Conservation (phyloP, 176 grass and related monocot genomes). For the Puccinellia tenuiflora region DNA sequence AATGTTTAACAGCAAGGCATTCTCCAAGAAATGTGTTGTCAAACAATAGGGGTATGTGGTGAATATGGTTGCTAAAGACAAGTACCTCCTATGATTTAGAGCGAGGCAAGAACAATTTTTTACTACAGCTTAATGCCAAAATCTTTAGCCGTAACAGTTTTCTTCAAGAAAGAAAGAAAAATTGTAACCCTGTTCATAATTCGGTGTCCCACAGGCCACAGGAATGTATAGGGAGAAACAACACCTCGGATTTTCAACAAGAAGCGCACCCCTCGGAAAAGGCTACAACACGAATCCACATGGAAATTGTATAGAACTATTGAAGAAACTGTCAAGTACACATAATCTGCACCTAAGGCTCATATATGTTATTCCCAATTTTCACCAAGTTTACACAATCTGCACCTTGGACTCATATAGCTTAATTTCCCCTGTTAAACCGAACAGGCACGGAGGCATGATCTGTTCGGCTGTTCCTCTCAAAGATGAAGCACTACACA, state of each 20-base stretch:
- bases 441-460: conserved; percentile 9
- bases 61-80: no score
- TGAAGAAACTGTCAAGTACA: not conserved
- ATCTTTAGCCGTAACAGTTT: not conserved
- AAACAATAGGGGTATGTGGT: no score
- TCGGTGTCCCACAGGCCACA: not conserved
- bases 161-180: not conserved
- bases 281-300: not conserved
- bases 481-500: conserved; percentile 6
- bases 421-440: not conserved
- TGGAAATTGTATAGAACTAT: not conserved
- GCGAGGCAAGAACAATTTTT: not conserved
- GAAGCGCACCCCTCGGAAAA: not conserved
- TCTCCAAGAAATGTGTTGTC: no score
- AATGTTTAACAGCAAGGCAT: no score
- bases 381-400: not conserved
- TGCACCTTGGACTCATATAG: not conserved
- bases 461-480: not conserved
- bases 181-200: not conserved
- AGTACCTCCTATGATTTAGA: no score
- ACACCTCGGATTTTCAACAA: not conserved
- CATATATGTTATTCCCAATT: no score
- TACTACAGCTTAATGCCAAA: not conserved
- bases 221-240: not conserved
- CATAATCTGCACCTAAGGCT: not conserved